These are phyloP conservation scores for Plasmodium billcollinsi DNA, from an alignment of 169 alveolate species.

Conservation along the genomic window DNA sequence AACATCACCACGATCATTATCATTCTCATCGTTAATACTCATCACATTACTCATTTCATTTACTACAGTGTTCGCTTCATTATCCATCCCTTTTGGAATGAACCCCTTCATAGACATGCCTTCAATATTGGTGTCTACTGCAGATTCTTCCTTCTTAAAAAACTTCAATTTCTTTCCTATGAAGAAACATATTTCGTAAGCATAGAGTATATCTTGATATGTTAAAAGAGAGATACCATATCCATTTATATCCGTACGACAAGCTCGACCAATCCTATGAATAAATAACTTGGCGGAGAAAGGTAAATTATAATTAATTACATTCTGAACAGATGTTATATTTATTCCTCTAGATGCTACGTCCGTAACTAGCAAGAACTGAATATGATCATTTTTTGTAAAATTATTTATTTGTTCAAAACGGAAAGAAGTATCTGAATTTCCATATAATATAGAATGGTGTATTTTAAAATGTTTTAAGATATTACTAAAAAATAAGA, in stretches of 20 bases:
- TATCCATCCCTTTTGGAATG: too few relatives aligned
- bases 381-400: conserved; percentile 82
- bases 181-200: conserved; percentile 69
- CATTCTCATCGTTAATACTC: not conserved
- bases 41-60: not conserved
- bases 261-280: conserved; percentile 99
- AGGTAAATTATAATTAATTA: conserved; percentile 98
- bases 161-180: conserved; percentile 57
- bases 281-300: conserved; percentile 95
- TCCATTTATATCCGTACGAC: conserved; percentile 96
- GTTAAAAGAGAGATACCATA: conserved; percentile 92
- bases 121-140: not conserved
- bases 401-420: conserved; percentile 86
- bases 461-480: conserved; percentile 81
- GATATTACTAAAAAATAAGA: conserved; percentile 87
- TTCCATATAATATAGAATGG: conserved; percentile 87
- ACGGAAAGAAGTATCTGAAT: conserved; percentile 91
- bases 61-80: too few relatives aligned
- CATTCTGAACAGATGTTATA: conserved; percentile 97
- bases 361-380: conserved; percentile 97
- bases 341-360: conserved; percentile 99
- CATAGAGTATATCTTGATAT: conserved; percentile 88
- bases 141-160: not conserved
- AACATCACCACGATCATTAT: not conserved
- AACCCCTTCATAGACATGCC: too few relatives aligned